Evolutionary conservation across 164 flowering plant species (phyloP), one percentile per base, ranked within the genome.

Genomic region (Dillenia suffruticosa): DNA sequence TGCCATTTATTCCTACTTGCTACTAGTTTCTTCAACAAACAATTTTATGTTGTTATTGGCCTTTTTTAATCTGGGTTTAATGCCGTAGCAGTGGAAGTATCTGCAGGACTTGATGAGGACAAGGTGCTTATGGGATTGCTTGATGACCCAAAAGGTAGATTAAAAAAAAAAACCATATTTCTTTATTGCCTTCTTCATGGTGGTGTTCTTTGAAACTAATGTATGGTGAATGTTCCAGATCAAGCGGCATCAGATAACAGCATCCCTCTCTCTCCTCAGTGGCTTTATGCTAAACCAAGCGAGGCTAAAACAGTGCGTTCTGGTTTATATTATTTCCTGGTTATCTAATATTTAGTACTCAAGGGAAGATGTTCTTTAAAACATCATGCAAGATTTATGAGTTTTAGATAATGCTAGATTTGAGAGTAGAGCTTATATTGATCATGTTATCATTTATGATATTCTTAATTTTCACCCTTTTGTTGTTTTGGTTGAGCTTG

Each of bases 261-360:
- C 73, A 87, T 88, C 22, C 96, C 98, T 1, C 61, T 93, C 63
- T 90, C 98, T 67, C 98, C 97, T 0, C 98, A 93, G 62, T 93
- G 98, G 97, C 92, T 93, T 49, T 81, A 93, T 73, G 71, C 89
- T 46, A 93, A 86, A 75, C 92, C 92, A 47, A 75, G 44, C 51
- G 98, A 92, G 51, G 44, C 79, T 43, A 92, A 88, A 78, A 57
- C 67, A 43, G 67, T 70, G 46, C 56, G 66, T 63, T 32, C 66
- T 9, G 16, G 57, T 55, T 55, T 74, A 49, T 53, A n/a, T 4
- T 32, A 32, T 32, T 5, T 32, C 40, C 40, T 32, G 40, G 40
- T 32, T 32, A 32, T 32, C 40, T 32, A 32, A 32, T 32, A 32
- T 32, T 32, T 32, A 32, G 40, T 32, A 32, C 40, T 32, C 7